A percentile compares a stretch with the other conserved stretches of the same genome.
These are phyloP conservation scores for Bidens hawaiensis DNA, from an alignment of 140 eudicot species.

Conservation along the genomic window DNA sequence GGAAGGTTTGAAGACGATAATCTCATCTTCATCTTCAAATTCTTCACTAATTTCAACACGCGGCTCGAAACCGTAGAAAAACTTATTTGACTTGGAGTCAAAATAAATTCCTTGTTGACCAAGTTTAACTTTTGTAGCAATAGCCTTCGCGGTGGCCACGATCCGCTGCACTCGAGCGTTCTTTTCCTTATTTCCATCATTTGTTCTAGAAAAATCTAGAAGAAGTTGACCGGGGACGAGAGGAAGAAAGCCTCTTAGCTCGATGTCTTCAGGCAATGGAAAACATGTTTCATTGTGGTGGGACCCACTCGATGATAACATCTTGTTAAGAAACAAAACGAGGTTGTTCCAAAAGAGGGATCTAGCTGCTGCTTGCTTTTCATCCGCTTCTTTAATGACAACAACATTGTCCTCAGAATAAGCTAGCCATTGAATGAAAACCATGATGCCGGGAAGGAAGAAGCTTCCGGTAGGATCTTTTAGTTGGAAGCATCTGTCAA, in stretches of 20 bases:
- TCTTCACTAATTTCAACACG: conserved; percentile 38
- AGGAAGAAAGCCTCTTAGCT: conserved; percentile 83
- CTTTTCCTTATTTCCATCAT: conserved; percentile 64
- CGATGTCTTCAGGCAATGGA: conserved; percentile 78
- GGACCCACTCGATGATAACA: conserved; percentile 34
- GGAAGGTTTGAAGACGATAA: conserved; percentile 78
- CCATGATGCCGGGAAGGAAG: conserved; percentile 78
- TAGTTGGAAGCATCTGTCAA: conserved; percentile 66
- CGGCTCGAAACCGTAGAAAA: conserved; percentile 57
- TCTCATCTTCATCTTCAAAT: conserved; percentile 89
- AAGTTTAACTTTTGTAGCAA: conserved; percentile 42
- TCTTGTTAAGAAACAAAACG: conserved; percentile 60
- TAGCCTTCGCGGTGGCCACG: conserved; percentile 83
- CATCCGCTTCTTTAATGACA: conserved; percentile 60
- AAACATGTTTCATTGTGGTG: conserved; percentile 57
- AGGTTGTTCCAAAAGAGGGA: conserved; percentile 68
- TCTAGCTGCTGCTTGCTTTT: conserved; percentile 59
- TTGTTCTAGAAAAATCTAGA: conserved; percentile 69
- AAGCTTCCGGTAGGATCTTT: conserved; percentile 64
- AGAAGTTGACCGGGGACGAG: conserved; percentile 62
- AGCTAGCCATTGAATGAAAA: conserved; percentile 89
- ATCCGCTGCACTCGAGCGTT: conserved; percentile 64
- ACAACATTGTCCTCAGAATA: conserved; percentile 49
- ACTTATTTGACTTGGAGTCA: conserved; percentile 49
- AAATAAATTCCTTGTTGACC: conserved; percentile 64